These are phyloP conservation scores for Dactylis glomerata DNA, from an alignment of 176 grass and related monocot species.

Conservation along the genomic window DNA sequence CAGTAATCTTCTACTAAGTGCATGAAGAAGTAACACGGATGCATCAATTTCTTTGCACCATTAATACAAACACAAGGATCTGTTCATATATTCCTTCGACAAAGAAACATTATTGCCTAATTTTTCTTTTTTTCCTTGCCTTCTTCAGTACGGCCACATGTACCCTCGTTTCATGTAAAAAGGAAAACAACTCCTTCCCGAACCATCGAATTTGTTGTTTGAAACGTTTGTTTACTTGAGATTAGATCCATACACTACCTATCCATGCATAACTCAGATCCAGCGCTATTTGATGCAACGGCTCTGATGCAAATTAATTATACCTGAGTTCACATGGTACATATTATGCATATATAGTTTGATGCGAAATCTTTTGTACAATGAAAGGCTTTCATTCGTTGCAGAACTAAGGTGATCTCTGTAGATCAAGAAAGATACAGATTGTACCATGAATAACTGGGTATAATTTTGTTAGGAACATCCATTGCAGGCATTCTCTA, in stretches of 20 bases:
- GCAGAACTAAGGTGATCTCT: no score
- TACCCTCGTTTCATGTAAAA: neutral
- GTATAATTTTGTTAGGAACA: neutral
- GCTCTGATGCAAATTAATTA: neutral
- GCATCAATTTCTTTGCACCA: neutral
- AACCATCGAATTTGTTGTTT: neutral
- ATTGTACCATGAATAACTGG: neutral
- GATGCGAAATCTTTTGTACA: neutral
- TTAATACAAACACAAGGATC: conserved; percentile 17
- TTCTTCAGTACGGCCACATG: neutral
- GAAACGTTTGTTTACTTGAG: neutral
- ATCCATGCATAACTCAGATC: conserved; percentile 12
- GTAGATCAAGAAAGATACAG: neutral
- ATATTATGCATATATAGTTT: neutral
- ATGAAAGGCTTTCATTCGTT: neutral
- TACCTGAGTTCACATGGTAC: neutral
- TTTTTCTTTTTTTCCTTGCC: neutral
- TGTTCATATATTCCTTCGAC: neutral
- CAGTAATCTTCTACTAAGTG: neutral
- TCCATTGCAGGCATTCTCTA: no score
- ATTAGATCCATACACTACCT: neutral
- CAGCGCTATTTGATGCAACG: neutral
- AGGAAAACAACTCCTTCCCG: neutral
- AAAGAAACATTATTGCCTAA: neutral
- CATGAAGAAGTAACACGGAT: neutral